Evolutionary conservation across 2,329 filamentous ascomycete species (phyloP).

Genomic region (Camillea tinctor): DNA sequence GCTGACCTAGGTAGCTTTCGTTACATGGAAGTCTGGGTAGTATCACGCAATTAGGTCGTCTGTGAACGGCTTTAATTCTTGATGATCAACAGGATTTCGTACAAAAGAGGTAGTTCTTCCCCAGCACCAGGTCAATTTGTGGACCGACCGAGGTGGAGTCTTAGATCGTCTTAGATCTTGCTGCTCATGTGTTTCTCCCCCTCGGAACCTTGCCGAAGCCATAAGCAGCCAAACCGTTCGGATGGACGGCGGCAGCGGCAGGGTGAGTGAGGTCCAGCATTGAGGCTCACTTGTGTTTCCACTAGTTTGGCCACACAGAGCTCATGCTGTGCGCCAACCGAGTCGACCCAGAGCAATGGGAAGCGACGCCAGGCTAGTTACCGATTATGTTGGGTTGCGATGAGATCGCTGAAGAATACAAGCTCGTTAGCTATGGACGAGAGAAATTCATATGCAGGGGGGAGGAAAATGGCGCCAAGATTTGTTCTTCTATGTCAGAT

Average conservation of each 20-base stretch:
- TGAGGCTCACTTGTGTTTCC: slow-evolving; percentile 26
- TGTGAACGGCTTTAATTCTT: not conserved
- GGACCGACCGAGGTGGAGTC: slow-evolving; percentile 21
- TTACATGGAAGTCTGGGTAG: not conserved
- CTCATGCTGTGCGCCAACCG: slow-evolving; percentile 30
- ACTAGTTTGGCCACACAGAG: slow-evolving; percentile 18
- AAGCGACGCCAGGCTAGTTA: slow-evolving; percentile 16
- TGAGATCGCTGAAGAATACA: not conserved
- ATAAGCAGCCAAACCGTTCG: slow-evolving; percentile 31
- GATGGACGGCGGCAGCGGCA: slow-evolving; percentile 10
- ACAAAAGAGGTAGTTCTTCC: not conserved
- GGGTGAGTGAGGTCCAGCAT: slow-evolving; percentile 14
- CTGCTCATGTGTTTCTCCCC: slow-evolving; percentile 8
- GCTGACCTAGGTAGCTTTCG: not conserved
- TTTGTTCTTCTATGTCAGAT: not conserved
- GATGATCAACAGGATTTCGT: not conserved
- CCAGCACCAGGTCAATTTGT: not conserved
- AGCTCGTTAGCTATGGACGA: not conserved
- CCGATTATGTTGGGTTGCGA: not conserved
- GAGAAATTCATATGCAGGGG: not conserved
- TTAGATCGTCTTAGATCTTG: slow-evolving; percentile 15
- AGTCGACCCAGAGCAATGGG: slow-evolving; percentile 27
- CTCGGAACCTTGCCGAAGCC: slow-evolving; percentile 30
- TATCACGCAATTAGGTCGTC: not conserved
- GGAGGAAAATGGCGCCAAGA: not conserved